These are phyloP conservation scores for Pythium dissimile DNA, from an alignment of 352 stramenopile species.

Conservation along the genomic window DNA sequence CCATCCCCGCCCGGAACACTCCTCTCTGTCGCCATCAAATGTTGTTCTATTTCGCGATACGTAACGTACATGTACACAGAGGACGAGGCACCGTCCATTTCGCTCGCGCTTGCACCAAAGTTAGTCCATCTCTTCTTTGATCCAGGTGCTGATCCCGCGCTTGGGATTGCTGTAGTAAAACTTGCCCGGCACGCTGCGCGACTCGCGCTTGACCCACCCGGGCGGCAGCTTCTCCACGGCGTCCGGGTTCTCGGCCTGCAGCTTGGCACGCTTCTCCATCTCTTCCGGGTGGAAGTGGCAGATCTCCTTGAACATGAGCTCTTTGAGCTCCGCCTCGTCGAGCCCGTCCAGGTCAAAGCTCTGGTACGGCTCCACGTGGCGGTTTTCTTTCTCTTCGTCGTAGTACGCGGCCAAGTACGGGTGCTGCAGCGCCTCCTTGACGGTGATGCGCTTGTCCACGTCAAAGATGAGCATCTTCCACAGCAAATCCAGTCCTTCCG, in stretches of 20 bases:
- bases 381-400: slow-evolving; percentile 67
- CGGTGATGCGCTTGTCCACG: slow-evolving; percentile 94
- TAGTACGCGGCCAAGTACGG: slow-evolving; percentile 94
- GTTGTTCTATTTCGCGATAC: slow-evolving; percentile 8
- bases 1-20: background rate
- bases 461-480: slow-evolving; percentile 92
- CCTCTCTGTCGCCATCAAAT: background rate
- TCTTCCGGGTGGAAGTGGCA: slow-evolving; percentile 86
- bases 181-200: slow-evolving; percentile 78
- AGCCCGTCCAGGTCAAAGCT: slow-evolving; percentile 86
- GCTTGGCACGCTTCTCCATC: slow-evolving; percentile 84
- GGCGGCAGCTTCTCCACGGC: slow-evolving; percentile 66
- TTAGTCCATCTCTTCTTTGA: slow-evolving; percentile 84
- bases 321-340: slow-evolving; percentile 80
- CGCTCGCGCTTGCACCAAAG: too few species aligned
- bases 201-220: slow-evolving; percentile 86
- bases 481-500: slow-evolving; percentile 73
- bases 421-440: slow-evolving; percentile 94
- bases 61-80: slow-evolving; percentile 6
- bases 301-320: slow-evolving; percentile 91
- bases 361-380: slow-evolving; percentile 70
- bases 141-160: slow-evolving; percentile 87
- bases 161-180: slow-evolving; percentile 91
- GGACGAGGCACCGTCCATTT: background rate
- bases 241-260: slow-evolving; percentile 71